Percentiles rank a stretch among this genome's conserved stretches.
Conservation (phyloP, 441 rosid species). For the Populus trichocarpa region DNA sequence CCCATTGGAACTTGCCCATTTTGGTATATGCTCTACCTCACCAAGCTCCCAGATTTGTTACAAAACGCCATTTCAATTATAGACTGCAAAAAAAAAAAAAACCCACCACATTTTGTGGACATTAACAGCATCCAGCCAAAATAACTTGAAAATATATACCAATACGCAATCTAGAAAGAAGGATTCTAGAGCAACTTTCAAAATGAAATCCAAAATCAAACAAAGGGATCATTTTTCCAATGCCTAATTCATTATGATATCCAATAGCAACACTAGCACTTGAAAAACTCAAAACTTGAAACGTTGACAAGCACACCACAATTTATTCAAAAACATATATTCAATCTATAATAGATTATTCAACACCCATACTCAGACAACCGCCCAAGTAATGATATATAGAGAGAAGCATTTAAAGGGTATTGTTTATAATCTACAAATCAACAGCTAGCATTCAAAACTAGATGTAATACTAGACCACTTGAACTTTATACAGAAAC, state of each 20-base stretch:
- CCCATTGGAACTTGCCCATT: slow-evolving; percentile 39
- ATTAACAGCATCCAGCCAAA: background rate
- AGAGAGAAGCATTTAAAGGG: background rate
- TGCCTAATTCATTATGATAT: background rate
- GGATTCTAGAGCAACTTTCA: background rate
- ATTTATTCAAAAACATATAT: background rate
- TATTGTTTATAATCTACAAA: background rate
- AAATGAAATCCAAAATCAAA: background rate
- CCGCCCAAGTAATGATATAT: background rate
- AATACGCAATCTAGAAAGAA: background rate
- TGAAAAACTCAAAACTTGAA: background rate
- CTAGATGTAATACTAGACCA: background rate
- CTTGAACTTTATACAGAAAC: background rate
- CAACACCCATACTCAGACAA: background rate
- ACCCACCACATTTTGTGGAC: background rate
- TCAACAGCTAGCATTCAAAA: background rate
- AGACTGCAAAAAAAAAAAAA: background rate
- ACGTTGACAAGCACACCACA: background rate
- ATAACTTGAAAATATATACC: background rate
- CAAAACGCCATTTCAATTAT: slow-evolving; percentile 10
- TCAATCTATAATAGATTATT: background rate
- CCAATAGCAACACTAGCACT: background rate
- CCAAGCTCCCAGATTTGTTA: slow-evolving; percentile 44
- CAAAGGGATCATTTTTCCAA: background rate
- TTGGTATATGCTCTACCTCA: slow-evolving; percentile 38